Base-by-base conservation (phyloP, 148 eudicot genomes). In the Diospyros kaki region DNA sequence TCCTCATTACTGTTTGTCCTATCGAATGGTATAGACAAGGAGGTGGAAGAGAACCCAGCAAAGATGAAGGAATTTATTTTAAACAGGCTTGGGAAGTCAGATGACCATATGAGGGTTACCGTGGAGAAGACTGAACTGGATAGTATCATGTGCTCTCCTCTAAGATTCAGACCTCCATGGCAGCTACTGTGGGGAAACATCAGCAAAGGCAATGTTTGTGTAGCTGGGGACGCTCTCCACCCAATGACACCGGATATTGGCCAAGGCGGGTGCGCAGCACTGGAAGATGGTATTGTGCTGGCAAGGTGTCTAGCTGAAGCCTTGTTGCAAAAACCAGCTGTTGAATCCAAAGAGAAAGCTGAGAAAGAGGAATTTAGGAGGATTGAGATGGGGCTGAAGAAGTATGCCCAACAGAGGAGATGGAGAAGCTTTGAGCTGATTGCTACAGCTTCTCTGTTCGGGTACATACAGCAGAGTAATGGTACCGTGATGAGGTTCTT, bases 171-270 rank as follows among this genome's bases (percentile, higher is more conserved):
- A 28, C 80, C 73, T 67, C 90, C 93, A 60, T 82, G 81, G 84
- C 81, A 89, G 65, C 58, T 89, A 38, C 65, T 87, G 2, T 68
- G 62, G 50, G 83, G 82, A 40, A 80, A 83, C 64, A 87, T 84
- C 67, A 87, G 85, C 81, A 89, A 87, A 78, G 88, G 84, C 79
- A 89, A 89, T 71, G 85, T 84, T 0, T 83, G 89, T 43, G 84
- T 87, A 11, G 80, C 80, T 1, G 93, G 93, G 0, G 93, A 89
- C 45, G 93, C 93, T 2, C 75, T 75, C 54, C 93, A 89, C 55
- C 87, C 91, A 4, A 86, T 87, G 91, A 87, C 93, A 69, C 93
- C 93, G 1, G 91, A 87, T 67, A 43, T 89, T 3, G 93, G 88
- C 58, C 93, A 89, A 74, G 93, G 93, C 2, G 93, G 79, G 28